Conservation (phyloP, 202 grass and related monocot genomes). For the Tripidium arundinaceum region DNA sequence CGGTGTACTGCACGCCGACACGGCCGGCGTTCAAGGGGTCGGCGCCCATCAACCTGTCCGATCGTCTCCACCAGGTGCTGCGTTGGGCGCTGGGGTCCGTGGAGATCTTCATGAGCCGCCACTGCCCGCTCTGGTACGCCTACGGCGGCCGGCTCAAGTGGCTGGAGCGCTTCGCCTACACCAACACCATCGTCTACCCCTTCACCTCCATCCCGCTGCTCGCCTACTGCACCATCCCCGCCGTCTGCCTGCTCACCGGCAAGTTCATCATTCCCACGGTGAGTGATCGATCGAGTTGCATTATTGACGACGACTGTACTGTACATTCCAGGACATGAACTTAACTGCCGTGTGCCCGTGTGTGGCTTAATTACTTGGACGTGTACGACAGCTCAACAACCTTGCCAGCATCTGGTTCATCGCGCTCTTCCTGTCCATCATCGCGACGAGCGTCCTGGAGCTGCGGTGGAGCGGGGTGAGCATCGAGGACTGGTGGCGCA, state of each 20-base stretch:
- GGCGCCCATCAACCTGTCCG: conserved; percentile 71
- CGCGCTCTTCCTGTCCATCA: conserved; percentile 82
- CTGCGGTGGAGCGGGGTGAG: conserved; percentile 91
- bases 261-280: conserved; percentile 92
- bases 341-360: too few species aligned
- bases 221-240: conserved; percentile 82
- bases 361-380: too few species aligned
- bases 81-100: conserved; percentile 76
- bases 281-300: too few species aligned
- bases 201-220: conserved; percentile 88
- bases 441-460: conserved; percentile 73
- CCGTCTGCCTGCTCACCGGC: conserved; percentile 79
- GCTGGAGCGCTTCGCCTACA: conserved; percentile 89
- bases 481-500: conserved; percentile 85
- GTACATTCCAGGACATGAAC: too few species aligned
- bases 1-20: conserved; percentile 66
- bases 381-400: too few species aligned
- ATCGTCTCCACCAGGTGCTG: conserved; percentile 79
- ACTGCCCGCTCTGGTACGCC: conserved; percentile 95
- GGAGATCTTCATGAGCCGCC: conserved; percentile 91
- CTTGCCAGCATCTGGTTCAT: conserved; percentile 95
- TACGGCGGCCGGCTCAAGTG: conserved; percentile 83
- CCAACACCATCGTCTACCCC: conserved; percentile 92
- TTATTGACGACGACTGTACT: too few species aligned
- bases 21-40: conserved; percentile 76